Conservation (phyloP, 2,329 filamentous ascomycete genomes). For the Aspergillus pseudonomiae region DNA sequence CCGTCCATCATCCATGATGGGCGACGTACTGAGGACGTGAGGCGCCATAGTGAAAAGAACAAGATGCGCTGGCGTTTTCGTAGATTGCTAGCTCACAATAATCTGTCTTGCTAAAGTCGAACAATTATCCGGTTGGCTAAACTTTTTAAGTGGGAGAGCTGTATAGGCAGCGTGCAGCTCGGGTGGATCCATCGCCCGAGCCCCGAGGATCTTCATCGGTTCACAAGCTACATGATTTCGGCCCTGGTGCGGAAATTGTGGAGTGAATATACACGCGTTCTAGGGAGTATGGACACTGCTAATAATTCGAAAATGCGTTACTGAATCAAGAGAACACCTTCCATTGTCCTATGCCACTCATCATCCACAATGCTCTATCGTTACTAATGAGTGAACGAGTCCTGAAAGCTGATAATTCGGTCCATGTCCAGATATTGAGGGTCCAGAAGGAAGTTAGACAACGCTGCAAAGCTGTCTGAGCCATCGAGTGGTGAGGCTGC, state of each 20-base stretch:
- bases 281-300: not conserved
- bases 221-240: not conserved
- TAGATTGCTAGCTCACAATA: not conserved
- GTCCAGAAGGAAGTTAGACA: not conserved
- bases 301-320: rapidly evolving
- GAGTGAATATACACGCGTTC: not conserved
- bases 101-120: not conserved
- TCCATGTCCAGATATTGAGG: not conserved
- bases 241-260: not conserved
- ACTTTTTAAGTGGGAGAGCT: not conserved
- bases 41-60: not conserved
- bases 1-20: not conserved
- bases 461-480: not conserved
- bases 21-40: not conserved
- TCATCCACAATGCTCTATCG: too few relatives aligned
- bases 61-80: too few relatives aligned
- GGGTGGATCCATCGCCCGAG: not conserved
- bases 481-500: not conserved
- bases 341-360: not conserved
- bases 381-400: not conserved
- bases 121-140: not conserved
- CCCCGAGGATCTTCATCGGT: not conserved
- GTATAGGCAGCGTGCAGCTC: not conserved
- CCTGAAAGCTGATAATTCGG: not conserved
- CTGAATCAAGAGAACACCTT: not conserved